Percentiles rank a stretch among this genome's conserved stretches.
phyloP scores from a whole-genome alignment of 2,329 filamentous ascomycete genomes.

The Colletotrichum sp. region DNA sequence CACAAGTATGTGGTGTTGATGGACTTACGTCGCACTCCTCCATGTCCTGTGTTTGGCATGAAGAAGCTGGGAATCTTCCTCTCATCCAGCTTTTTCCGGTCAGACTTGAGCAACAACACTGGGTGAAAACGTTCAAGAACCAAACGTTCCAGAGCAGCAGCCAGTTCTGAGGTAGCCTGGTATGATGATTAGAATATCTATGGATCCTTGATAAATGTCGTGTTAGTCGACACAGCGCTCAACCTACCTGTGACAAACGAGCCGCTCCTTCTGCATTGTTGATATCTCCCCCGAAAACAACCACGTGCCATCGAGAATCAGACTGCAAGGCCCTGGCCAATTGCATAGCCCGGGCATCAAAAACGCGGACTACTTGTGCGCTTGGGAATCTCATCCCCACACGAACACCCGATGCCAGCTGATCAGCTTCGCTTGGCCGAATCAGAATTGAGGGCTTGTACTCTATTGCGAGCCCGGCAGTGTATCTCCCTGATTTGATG shows the following conservation, averaged over 20 bases:
- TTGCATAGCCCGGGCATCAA: constrained; percentile 63
- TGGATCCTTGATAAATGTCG: background rate
- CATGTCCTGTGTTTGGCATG: background rate
- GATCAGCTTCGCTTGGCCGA: constrained; percentile 28
- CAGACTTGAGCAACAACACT: background rate
- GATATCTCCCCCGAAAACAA: background rate
- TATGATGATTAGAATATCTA: background rate
- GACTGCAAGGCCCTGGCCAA: constrained; percentile 56
- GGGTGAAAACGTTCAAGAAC: background rate
- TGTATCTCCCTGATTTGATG: constrained; percentile 61
- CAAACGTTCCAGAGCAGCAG: background rate
- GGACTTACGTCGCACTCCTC: background rate
- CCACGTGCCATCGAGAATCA: constrained; percentile 47
- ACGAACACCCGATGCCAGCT: constrained; percentile 44
- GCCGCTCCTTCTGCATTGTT: background rate
- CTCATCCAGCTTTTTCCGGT: background rate
- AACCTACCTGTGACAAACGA: background rate
- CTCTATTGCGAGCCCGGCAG: constrained; percentile 60
- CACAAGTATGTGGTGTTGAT: background rate
- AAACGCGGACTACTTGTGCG: constrained; percentile 63
- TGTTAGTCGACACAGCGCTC: accelerated
- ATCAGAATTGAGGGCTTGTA: constrained; percentile 59
- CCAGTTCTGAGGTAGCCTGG: background rate
- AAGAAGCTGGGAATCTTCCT: background rate
- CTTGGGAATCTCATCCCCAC: constrained; percentile 64